Evolutionary conservation across 2,329 filamentous ascomycete genomes (phyloP), one percentile per base, ranked within the genome.

Genomic region (Aspergillus quadrilineatus): DNA sequence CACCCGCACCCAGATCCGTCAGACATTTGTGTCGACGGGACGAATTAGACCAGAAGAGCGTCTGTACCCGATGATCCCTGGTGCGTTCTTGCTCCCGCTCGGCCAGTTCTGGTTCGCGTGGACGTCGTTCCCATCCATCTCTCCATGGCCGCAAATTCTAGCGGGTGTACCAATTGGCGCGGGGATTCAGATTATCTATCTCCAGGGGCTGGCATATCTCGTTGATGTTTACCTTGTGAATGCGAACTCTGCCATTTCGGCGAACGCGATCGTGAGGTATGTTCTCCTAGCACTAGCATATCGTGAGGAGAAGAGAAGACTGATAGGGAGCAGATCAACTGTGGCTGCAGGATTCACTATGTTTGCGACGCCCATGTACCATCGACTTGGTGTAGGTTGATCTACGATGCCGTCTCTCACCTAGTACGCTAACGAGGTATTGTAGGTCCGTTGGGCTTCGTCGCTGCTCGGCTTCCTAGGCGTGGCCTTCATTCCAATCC

Each of bases 31-130:
- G 7, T 15, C 26, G 6, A 8, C 47, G 3, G 54, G 54, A 1
- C 14, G 4, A 10, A 37, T 52, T 32, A 7, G 14, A 8, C 48
- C 43, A 2, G 49, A 56, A 15, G 36, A 52, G 6, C 48, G 54
- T 6, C 42, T 56, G 5, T 26, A 17, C 6, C 48, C 48, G 10
- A 56, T 56, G 54, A 56, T 53, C 14, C 7, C 39, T 9, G 49
- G 28, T 3, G 39, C 42, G 3, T 4, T 52, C 7, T 12, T 52
- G 4, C 42, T 52, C 30, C 42, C 54, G 3, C 9, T 56, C 8
- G 48, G 48, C 14, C 30, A 44, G 10, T 56, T 56, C 30, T 56
- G 54, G 54, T 56, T 56, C 41, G 54, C 17, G 14, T 56, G 54
- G 54, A 56, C 54, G 8, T 46, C 47, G 2, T 39, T n/a, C 3